Percentiles rank a stretch among this genome's conserved stretches.
phyloP scores from a whole-genome alignment of 768 basidiomycete genomes.

The Trametes cingulata region DNA sequence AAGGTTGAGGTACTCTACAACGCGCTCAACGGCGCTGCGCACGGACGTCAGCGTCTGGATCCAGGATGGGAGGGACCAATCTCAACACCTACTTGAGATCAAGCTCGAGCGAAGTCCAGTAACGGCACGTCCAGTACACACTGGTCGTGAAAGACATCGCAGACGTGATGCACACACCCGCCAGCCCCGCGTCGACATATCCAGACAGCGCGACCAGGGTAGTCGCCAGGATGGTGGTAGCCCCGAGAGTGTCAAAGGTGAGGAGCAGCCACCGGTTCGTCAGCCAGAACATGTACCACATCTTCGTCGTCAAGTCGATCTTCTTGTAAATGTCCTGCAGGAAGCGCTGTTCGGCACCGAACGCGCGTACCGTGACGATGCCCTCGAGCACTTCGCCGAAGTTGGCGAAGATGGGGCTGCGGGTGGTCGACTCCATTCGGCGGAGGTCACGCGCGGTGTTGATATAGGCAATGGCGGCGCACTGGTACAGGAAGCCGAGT shows the following conservation, averaged over 20 bases:
- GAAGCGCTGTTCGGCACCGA: conserved; percentile 80
- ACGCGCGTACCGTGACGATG: conserved; percentile 89
- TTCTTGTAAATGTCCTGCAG: conserved; percentile 71
- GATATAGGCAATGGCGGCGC: conserved; percentile 71
- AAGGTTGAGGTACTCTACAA: conserved; percentile 87
- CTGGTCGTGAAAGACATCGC: conserved; percentile 60
- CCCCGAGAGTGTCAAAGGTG: conserved; percentile 80
- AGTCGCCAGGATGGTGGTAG: conserved; percentile 69
- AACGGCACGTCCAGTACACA: conserved; percentile 52
- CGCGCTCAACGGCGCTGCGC: conserved; percentile 87
- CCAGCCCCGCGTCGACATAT: conserved; percentile 58
- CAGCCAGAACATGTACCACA: conserved; percentile 93
- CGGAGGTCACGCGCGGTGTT: conserved; percentile 82
- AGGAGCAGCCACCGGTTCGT: conserved; percentile 83
- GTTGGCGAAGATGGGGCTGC: conserved; percentile 82
- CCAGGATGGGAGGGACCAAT: neutral
- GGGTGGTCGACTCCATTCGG: conserved; percentile 87
- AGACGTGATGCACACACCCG: conserved; percentile 76
- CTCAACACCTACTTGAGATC: conserved; percentile 63
- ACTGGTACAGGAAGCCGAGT: conserved; percentile 73
- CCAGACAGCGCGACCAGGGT: conserved; percentile 74
- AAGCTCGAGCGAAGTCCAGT: conserved; percentile 62
- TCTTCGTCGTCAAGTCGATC: conserved; percentile 78
- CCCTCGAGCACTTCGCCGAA: conserved; percentile 84
- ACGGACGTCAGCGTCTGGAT: neutral